Conservation (phyloP, 192 early-diverging fungal species). For the Phycomyces blakesleeanus region DNA sequence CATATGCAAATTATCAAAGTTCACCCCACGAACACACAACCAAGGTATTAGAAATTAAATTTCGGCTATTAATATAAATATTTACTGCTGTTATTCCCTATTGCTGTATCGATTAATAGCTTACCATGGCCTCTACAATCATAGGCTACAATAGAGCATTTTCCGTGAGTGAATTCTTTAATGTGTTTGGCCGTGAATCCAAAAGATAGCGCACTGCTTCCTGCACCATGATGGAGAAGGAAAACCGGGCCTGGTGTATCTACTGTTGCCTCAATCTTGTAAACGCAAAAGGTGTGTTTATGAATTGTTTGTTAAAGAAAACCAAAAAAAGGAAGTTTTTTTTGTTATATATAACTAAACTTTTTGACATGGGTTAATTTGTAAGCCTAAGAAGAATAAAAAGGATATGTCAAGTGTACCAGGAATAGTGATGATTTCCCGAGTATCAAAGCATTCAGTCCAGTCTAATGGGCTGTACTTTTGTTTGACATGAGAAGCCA, state of each 20-base stretch:
- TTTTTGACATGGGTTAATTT: no score
- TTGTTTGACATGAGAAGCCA: background rate
- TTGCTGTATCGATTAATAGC: slow-evolving; percentile 1
- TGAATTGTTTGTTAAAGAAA: background rate
- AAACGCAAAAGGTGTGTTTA: slow-evolving; percentile 44
- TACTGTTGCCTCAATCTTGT: slow-evolving; percentile 25
- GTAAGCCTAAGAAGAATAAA: no score
- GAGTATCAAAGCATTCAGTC: slow-evolving; percentile 54
- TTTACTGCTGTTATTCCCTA: no score
- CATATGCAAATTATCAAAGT: no score
- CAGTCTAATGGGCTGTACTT: slow-evolving; percentile 45
- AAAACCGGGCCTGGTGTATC: slow-evolving; percentile 56
- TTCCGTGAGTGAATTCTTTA: slow-evolving; percentile 28
- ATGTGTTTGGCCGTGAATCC: slow-evolving; percentile 58
- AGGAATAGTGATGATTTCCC: slow-evolving; percentile 26
- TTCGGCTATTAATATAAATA: no score
- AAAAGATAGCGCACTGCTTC: slow-evolving; percentile 63
- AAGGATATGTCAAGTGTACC: slow-evolving; percentile 36
- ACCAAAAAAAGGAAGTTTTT: no score
- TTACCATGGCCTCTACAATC: slow-evolving; percentile 76
- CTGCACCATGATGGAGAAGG: slow-evolving; percentile 82
- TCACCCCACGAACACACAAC: no score
- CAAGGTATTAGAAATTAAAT: no score
- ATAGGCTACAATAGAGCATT: slow-evolving; percentile 50
- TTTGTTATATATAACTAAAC: no score